Conservation (phyloP, 2,329 filamentous ascomycete species). For the Volutella citrinella region DNA sequence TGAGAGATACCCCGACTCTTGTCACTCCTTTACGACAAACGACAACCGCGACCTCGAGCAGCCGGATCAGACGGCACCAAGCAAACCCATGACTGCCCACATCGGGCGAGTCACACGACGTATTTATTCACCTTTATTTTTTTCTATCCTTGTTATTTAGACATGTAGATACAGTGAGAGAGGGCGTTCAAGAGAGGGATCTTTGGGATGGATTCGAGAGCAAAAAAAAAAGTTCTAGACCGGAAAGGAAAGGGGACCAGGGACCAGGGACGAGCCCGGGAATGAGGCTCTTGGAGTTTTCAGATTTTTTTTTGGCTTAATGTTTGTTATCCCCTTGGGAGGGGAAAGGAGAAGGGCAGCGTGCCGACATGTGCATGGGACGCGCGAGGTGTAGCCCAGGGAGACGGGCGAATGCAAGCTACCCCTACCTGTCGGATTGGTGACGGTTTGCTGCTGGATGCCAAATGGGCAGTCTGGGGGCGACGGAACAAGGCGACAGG, state of each 20-base stretch:
- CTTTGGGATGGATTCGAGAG: slow-evolving; percentile 16
- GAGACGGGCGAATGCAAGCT: too few species aligned
- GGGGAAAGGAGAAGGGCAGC: slow-evolving; percentile 5
- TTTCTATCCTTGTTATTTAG: slow-evolving; percentile 25
- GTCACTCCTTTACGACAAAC: slow-evolving; percentile 23
- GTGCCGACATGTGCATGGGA: slow-evolving; percentile 7
- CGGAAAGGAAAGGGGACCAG: slow-evolving; percentile 14
- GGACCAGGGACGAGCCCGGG: slow-evolving; percentile 10
- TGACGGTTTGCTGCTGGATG: too few species aligned
- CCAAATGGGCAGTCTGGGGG: slow-evolving; percentile 15
- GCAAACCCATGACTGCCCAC: slow-evolving; percentile 10
- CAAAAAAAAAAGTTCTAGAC: slow-evolving; percentile 25
- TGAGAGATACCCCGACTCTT: slow-evolving; percentile 27
- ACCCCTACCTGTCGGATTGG: too few species aligned
- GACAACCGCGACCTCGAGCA: slow-evolving; percentile 16
- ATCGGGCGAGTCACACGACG: slow-evolving; percentile 13
- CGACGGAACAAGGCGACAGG: slow-evolving; percentile 13
- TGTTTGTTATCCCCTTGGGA: slow-evolving; percentile 9
- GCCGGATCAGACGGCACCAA: slow-evolving; percentile 23
- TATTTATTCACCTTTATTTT: slow-evolving; percentile 13
- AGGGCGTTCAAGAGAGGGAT: slow-evolving; percentile 20
- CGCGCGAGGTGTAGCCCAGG: too few species aligned
- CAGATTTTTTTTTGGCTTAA: slow-evolving; percentile 9
- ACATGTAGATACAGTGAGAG: slow-evolving; percentile 20
- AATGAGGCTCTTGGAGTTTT: slow-evolving; percentile 19